Percentiles rank a stretch among this genome's conserved stretches.
These are phyloP conservation scores for Thraustochytrium sp. DNA, from an alignment of 352 stramenopile genomes.

Conservation along the genomic window DNA sequence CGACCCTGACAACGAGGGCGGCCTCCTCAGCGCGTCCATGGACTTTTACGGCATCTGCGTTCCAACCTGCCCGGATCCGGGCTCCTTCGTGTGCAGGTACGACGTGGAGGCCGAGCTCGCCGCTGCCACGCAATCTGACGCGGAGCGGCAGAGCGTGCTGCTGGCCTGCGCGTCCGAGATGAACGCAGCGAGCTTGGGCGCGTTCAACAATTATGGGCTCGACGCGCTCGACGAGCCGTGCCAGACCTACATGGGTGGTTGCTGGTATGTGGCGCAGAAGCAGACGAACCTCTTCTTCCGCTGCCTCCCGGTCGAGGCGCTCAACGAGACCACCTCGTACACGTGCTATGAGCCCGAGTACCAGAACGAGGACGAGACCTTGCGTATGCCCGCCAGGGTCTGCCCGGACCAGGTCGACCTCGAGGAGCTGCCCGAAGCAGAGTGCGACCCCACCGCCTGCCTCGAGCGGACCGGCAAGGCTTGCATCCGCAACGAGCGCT, in stretches of 20 bases:
- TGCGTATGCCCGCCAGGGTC: background rate
- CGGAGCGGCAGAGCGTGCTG: background rate
- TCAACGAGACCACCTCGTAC: background rate
- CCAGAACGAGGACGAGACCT: background rate
- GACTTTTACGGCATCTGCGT: conserved; percentile 27
- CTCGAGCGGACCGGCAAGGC: background rate
- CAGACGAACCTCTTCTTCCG: conserved; percentile 29
- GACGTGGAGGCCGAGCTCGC: background rate
- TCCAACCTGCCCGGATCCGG: background rate
- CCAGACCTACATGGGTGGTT: background rate
- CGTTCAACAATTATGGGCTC: conserved; percentile 9
- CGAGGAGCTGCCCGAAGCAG: background rate
- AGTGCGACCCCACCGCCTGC: background rate
- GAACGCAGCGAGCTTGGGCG: background rate
- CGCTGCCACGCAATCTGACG: background rate
- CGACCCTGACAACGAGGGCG: background rate
- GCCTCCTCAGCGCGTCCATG: background rate
- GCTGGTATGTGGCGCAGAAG: conserved; percentile 1
- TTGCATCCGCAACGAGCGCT: background rate
- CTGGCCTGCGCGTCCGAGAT: background rate
- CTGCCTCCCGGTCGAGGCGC: background rate
- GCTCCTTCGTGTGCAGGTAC: conserved; percentile 18
- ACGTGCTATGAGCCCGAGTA: background rate
- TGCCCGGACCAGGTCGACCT: background rate
- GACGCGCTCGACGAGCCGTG: background rate